phyloP scores from a whole-genome alignment of 331 rosid genomes.

The Stylosanthes scabra region DNA sequence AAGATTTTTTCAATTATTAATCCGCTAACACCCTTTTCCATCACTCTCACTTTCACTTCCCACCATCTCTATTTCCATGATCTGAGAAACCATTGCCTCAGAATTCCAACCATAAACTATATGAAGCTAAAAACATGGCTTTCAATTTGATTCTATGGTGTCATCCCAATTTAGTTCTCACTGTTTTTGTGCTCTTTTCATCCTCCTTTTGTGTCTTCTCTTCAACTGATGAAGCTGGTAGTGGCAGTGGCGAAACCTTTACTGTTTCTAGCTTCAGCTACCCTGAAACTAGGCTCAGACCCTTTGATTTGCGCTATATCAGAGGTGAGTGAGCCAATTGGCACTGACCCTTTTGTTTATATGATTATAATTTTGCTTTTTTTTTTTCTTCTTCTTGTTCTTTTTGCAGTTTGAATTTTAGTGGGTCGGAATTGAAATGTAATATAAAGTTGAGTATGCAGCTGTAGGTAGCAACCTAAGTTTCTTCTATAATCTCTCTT shows the following conservation, averaged over 20 bases:
- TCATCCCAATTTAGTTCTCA: constrained; percentile 44
- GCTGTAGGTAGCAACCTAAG: constrained; percentile 11
- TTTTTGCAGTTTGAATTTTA: constrained; percentile 16
- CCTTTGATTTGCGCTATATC: constrained; percentile 73
- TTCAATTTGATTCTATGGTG: constrained; percentile 48
- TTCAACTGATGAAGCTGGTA: constrained; percentile 44
- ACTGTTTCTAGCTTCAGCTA: constrained; percentile 76
- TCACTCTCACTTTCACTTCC: background rate
- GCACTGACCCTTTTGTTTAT: constrained; percentile 30
- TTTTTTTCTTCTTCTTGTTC: constrained; percentile 11
- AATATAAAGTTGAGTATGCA: constrained; percentile 2
- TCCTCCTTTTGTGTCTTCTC: constrained; percentile 44
- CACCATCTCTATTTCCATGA: constrained; percentile 24
- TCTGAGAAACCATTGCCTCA: constrained; percentile 36
- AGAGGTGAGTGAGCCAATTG: constrained; percentile 59
- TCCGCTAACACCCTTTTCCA: constrained; percentile 24
- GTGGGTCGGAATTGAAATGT: constrained; percentile 28
- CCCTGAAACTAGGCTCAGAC: constrained; percentile 58
- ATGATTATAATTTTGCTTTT: constrained; percentile 30
- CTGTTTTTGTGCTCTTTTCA: constrained; percentile 42
- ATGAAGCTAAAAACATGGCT: constrained; percentile 47
- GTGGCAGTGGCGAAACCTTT: constrained; percentile 52
- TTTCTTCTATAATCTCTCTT: constrained; percentile 23
- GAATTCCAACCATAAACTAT: background rate
- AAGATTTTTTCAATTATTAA: constrained; percentile 10